Evolutionary conservation across 164 flowering plant species (phyloP), one percentile per base, ranked within the genome.

Genomic region (Cinnamomum chago): DNA sequence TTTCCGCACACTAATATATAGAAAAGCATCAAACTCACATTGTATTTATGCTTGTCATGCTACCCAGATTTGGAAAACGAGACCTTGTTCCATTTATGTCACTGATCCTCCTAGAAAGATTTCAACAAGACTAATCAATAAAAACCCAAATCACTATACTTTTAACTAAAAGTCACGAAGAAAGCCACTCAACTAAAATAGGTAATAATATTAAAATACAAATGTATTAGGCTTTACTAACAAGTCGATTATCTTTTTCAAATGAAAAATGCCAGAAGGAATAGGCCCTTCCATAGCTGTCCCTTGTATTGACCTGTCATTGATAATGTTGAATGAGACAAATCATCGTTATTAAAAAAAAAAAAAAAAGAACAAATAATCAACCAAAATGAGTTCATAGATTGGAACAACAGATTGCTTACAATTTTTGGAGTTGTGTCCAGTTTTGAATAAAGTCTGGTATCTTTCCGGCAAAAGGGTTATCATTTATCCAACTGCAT

Each of bases 251-350:
- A 90, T 65, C 7, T 72, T 82, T 50, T 74, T 72, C 84, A 92
- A 76, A 67, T 73, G 58, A 33, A 88, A 89, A 27, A 90, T 82
- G 66, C 67, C 73, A 55, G 85, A 66, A 9, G 97, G 94, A 76
- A 89, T 88, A 3, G 93, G 96, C 11, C 93, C 96, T 67, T 73
- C 75, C 47, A 90, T 69, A 68, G 91, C 92, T 77, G 86, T 90
- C 25, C 86, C 91, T 51, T 82, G 81, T 81, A 91, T 35, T 35
- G 47, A 35, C 81, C 95, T 91, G 71, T 7, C 47, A 35, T 35
- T 30, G 66, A 65, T 33, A 23, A 66, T 35, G 47, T 7, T 35
- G 47, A 35, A 35, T 14, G 18, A 27, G 10, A 50, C 20, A 30
- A 3, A 24, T 30, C 9, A 17, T 24, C 12, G 2, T 35, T 2